Base-by-base conservation (phyloP, 2,329 filamentous ascomycete species). In the Aspergillus ochraceoroseus region DNA sequence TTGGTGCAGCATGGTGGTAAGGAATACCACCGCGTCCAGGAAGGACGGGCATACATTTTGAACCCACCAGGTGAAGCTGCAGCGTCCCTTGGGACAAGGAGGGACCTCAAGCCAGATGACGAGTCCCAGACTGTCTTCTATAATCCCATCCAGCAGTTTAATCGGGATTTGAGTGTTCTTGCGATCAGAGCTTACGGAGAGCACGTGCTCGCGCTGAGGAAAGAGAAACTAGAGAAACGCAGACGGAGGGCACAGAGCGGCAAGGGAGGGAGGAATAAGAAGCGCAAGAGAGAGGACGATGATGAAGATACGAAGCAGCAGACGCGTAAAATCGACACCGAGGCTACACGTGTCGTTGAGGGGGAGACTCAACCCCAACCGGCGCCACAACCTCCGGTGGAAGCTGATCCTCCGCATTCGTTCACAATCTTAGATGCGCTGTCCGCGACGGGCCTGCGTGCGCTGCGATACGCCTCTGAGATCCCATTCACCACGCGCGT, bases 101-200 rank as follows among this genome's bases (percentile, higher is more conserved):
- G 52, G 26, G 61, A 67, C 44, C 52, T 64, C 18, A 64, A 64
- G 41, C 70, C 75, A 44, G 76, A 81, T 36, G 74, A 79, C 53
- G 73, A 80, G 26, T 77, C 82, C 53, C 84, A 90, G 55, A 72
- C 74, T 22, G 94, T 98, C 41, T 98, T 98, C 61, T 98, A 98
- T 75, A 98, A 98, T 56, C 90, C 92, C 0, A 95, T 98, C 39
- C 92, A 98, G 62, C 92, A 98, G 62, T 98, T 96, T 73, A 98
- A 98, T 66, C 84, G 94, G 32, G 92, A 98, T 61, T 68, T 98
- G 51, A 95, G 87, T 46, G 87, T 95, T 17, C 75, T 98, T 9
- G 87, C 87, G 1, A 95, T 98, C 63, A 87, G 86, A 58, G 85
- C 85, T 0, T 95, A 90, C 62, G 87, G 86, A 1, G 81, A 92